Evolutionary conservation across 306 rosid genomes (phyloP).

Genomic region (Echinosophora koreensis): DNA sequence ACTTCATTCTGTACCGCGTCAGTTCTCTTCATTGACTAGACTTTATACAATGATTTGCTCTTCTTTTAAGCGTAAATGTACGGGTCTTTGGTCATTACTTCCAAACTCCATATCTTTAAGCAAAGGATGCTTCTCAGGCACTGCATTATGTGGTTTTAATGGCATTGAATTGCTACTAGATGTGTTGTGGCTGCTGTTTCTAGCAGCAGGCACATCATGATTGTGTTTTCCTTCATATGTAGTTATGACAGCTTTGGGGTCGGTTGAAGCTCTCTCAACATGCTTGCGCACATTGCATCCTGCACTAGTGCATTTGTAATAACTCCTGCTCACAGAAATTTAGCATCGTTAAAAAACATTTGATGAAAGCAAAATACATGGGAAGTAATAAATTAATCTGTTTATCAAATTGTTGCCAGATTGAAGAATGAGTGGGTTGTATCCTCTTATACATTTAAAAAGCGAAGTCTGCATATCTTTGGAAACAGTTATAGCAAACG

Average conservation of each 20-base stretch:
- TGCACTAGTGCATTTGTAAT: conserved; percentile 87
- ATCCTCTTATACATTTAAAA: neutral
- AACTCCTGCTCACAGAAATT: conserved; percentile 73
- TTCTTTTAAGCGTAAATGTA: conserved; percentile 75
- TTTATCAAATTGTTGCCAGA: neutral
- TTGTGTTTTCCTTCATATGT: conserved; percentile 93
- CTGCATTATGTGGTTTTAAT: conserved; percentile 54
- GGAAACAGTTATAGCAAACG: conserved; percentile 15
- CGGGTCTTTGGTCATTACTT: conserved; percentile 71
- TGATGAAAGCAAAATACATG: conserved; percentile 7
- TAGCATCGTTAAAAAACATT: conserved; percentile 21
- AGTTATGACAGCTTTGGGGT: conserved; percentile 90
- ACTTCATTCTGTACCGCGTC: conserved; percentile 52
- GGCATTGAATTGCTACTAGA: conserved; percentile 59
- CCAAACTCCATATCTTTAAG: conserved; percentile 67
- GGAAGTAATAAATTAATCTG: conserved; percentile 16
- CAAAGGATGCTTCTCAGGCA: conserved; percentile 66
- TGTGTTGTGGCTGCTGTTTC: conserved; percentile 88
- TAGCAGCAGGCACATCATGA: conserved; percentile 92
- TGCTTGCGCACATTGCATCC: conserved; percentile 98
- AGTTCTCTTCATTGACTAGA: conserved; percentile 50
- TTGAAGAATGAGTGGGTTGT: neutral
- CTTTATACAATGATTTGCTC: conserved; percentile 67
- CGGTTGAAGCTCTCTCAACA: conserved; percentile 93
- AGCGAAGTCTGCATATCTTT: neutral